phyloP scores from a whole-genome alignment of 169 alveolate genomes.

The Plasmodium chabaudi region DNA sequence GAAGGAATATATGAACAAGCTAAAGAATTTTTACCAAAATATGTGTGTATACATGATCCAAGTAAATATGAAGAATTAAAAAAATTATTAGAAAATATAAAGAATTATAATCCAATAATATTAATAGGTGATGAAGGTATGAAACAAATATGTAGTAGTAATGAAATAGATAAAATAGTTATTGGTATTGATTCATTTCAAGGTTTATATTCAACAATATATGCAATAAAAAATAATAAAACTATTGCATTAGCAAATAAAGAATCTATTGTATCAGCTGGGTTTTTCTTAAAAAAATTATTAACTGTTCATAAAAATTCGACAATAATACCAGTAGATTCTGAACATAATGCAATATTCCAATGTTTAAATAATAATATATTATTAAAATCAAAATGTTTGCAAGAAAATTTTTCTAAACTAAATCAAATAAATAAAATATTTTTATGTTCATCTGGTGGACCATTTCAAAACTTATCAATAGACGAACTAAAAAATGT shows the following conservation, averaged over 20 bases:
- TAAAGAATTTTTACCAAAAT: conserved; percentile 77
- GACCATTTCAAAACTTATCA: conserved; percentile 81
- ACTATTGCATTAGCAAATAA: conserved; percentile 88
- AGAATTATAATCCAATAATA: conserved; percentile 55
- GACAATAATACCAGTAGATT: conserved; percentile 86
- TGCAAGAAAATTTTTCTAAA: conserved; percentile 49
- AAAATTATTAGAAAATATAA: conserved; percentile 18
- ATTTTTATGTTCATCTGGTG: conserved; percentile 84
- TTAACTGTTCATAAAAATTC: conserved; percentile 58
- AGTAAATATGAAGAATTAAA: conserved; percentile 64
- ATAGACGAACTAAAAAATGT: conserved; percentile 67
- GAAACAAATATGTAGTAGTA: conserved; percentile 77
- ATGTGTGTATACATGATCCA: conserved; percentile 77
- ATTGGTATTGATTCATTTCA: conserved; percentile 90
- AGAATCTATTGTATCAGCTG: conserved; percentile 91
- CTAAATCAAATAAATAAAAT: conserved; percentile 76
- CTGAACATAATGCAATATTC: conserved; percentile 90
- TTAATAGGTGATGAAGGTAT: conserved; percentile 80
- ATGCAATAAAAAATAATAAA: conserved; percentile 87
- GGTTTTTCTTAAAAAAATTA: conserved; percentile 59
- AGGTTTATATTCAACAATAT: conserved; percentile 89
- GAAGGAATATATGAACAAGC: conserved; percentile 83
- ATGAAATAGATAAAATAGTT: conserved; percentile 81
- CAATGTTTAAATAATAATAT: conserved; percentile 84
- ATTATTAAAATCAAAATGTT: conserved; percentile 47